A percentile compares a stretch with the other conserved stretches of the same genome.
These are phyloP conservation scores for Botrytis fabae DNA, from an alignment of 2,329 filamentous ascomycete species.

Conservation along the genomic window DNA sequence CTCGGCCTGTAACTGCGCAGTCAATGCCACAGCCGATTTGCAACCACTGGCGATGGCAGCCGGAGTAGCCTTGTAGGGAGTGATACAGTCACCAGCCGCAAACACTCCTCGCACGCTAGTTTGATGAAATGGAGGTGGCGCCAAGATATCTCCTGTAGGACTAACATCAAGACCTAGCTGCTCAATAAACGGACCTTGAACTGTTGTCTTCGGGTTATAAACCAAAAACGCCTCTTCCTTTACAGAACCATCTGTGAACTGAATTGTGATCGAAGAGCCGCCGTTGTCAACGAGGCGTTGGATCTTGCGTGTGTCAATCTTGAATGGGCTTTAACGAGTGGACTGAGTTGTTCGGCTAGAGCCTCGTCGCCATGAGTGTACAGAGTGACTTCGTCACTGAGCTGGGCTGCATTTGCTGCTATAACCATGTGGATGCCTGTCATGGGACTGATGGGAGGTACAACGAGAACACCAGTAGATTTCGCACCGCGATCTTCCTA, in stretches of 20 bases:
- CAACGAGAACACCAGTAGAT: slow-evolving; percentile 50
- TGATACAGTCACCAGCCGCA: slow-evolving; percentile 50
- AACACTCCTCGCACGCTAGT: slow-evolving; percentile 54
- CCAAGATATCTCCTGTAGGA: slow-evolving; percentile 47
- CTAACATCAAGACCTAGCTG: slow-evolving; percentile 48
- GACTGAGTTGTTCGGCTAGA: neutral
- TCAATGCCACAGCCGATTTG: neutral
- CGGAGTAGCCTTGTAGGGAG: slow-evolving; percentile 28
- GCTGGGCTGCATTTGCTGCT: slow-evolving; percentile 46
- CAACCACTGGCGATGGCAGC: neutral
- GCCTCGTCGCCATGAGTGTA: slow-evolving; percentile 51
- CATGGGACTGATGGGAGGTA: slow-evolving; percentile 39
- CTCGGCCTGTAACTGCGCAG: neutral
- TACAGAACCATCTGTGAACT: slow-evolving; percentile 29
- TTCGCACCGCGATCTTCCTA: slow-evolving; percentile 54
- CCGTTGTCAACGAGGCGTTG: neutral
- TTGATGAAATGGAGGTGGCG: slow-evolving; percentile 48
- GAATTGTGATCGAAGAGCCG: slow-evolving; percentile 45
- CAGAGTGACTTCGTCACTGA: slow-evolving; percentile 48
- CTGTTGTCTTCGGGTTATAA: slow-evolving; percentile 43
- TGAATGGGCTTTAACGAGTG: neutral
- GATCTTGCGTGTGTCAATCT: slow-evolving; percentile 14
- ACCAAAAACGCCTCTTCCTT: slow-evolving; percentile 46
- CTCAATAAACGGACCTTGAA: slow-evolving; percentile 44
- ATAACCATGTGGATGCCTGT: slow-evolving; percentile 43